Conservation (phyloP, 2,329 filamentous ascomycete species). For the Ceratocystiopsis minuta region DNA sequence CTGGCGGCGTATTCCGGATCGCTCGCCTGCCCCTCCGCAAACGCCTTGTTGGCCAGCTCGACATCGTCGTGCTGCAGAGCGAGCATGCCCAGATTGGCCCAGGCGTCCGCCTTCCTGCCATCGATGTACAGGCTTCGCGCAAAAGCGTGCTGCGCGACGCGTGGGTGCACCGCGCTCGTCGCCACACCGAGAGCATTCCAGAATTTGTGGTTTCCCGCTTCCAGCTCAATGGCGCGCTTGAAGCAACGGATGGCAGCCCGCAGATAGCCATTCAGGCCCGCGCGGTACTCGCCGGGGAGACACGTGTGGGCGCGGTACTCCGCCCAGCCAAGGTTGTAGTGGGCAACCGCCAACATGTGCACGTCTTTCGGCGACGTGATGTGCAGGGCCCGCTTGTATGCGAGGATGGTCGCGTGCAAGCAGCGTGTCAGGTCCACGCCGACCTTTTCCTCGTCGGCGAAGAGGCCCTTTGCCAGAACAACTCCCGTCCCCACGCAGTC, state of each 20-base stretch:
- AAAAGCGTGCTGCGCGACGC: constrained; percentile 83
- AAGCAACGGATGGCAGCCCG: constrained; percentile 77
- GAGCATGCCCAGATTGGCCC: constrained; percentile 80
- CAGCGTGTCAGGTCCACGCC: constrained; percentile 37
- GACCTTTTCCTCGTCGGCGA: constrained; percentile 27
- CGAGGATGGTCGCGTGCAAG: constrained; percentile 57
- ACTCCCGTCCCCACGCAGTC: constrained; percentile 41
- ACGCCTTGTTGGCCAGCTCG: constrained; percentile 75
- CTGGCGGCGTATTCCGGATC: constrained; percentile 88
- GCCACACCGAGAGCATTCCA: constrained; percentile 93
- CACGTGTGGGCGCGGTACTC: constrained; percentile 67
- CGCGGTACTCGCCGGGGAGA: constrained; percentile 32
- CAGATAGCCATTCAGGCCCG: constrained; percentile 48
- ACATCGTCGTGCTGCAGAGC: constrained; percentile 72
- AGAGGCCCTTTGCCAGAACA: constrained; percentile 25
- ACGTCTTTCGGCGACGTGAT: constrained; percentile 53
- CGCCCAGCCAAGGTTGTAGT: constrained; percentile 93
- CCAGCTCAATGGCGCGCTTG: constrained; percentile 88
- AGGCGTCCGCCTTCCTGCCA: constrained; percentile 65
- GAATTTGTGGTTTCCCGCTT: constrained; percentile 85
- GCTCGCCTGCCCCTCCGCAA: constrained; percentile 77
- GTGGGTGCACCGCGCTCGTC: constrained; percentile 68
- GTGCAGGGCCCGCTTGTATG: constrained; percentile 72
- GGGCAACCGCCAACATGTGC: constrained; percentile 85
- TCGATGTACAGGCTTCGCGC: constrained; percentile 85